phyloP scores from a whole-genome alignment of 2,329 filamentous ascomycete genomes.

The Alternaria sp. region DNA sequence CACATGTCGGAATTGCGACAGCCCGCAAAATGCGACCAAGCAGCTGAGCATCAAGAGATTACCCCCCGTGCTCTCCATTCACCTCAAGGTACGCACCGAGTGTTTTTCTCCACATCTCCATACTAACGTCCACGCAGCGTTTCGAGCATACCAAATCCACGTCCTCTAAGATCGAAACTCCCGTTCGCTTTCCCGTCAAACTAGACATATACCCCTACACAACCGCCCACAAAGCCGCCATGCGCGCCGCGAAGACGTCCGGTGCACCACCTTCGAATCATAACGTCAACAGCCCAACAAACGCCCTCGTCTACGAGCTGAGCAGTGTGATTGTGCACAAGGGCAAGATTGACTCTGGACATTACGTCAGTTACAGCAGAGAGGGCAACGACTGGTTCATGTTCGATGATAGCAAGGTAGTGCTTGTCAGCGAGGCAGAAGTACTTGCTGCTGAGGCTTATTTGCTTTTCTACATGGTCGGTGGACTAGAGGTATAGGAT shows the following conservation, averaged over 20 bases:
- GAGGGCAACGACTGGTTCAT: slow-evolving; percentile 91
- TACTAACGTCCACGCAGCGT: slow-evolving; percentile 52
- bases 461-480: slow-evolving; percentile 78
- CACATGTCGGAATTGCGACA: slow-evolving; percentile 81
- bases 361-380: slow-evolving; percentile 89
- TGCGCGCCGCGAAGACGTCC: slow-evolving; percentile 39
- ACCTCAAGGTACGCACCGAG: slow-evolving; percentile 76
- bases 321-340: slow-evolving; percentile 92
- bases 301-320: slow-evolving; percentile 82
- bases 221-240: slow-evolving; percentile 61
- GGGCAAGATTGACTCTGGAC: slow-evolving; percentile 89
- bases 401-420: slow-evolving; percentile 95
- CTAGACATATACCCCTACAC: slow-evolving; percentile 94
- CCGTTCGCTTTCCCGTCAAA: slow-evolving; percentile 83
- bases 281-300: slow-evolving; percentile 43
- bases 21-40: slow-evolving; percentile 79
- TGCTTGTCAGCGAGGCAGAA: slow-evolving; percentile 81
- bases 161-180: slow-evolving; percentile 87
- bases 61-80: slow-evolving; percentile 89
- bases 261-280: slow-evolving; percentile 49
- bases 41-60: slow-evolving; percentile 84
- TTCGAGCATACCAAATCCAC: slow-evolving; percentile 81
- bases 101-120: neutral
- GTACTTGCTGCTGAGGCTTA: slow-evolving; percentile 89
- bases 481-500: slow-evolving; percentile 41